phyloP scores from a whole-genome alignment of 176 grass and related monocot genomes.

The Carex cristatella region DNA sequence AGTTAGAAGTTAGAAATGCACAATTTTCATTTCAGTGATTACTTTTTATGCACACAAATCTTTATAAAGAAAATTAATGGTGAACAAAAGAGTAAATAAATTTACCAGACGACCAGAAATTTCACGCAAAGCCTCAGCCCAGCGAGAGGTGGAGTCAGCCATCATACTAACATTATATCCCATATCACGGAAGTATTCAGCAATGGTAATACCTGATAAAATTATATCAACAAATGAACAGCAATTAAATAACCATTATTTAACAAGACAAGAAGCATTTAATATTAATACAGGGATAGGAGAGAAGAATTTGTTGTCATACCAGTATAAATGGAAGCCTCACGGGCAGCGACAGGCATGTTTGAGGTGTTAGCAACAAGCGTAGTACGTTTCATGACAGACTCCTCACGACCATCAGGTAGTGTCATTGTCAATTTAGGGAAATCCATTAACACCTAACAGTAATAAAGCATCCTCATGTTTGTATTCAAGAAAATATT shows the following conservation, averaged over 20 bases:
- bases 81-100: neutral
- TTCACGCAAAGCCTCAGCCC: conserved; percentile 58
- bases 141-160: conserved; percentile 92
- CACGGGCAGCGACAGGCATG: conserved; percentile 95
- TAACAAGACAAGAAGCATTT: neutral
- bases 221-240: conserved; percentile 11
- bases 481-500: neutral
- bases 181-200: conserved; percentile 95
- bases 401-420: conserved; percentile 83
- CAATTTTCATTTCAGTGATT: neutral
- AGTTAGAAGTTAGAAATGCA: neutral
- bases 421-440: conserved; percentile 92
- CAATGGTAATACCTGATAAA: conserved; percentile 69
- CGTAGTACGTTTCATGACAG: conserved; percentile 84
- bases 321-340: conserved; percentile 98
- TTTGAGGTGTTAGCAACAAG: conserved; percentile 96
- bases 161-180: conserved; percentile 98
- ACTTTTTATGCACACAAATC: neutral
- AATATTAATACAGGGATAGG: neutral
- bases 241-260: neutral
- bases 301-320: neutral
- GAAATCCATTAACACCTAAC: conserved; percentile 85
- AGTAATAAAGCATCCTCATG: neutral
- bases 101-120: conserved; percentile 47
- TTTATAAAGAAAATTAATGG: neutral